Base-by-base conservation (phyloP, 1,284 basidiomycete genomes). In the Cystobasidium slooffiae region DNA sequence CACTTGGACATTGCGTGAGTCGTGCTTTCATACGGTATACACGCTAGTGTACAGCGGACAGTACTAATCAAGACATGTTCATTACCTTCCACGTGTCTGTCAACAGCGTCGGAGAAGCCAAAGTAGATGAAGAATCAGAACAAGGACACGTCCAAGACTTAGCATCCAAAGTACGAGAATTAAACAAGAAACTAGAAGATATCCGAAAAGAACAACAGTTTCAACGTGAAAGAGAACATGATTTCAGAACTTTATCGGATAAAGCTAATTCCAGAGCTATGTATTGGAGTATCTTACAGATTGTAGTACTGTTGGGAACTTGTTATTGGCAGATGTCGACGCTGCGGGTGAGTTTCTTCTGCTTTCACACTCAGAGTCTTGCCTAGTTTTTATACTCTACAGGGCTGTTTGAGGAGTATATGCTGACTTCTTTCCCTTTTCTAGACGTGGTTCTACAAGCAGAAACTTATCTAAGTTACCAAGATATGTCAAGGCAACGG, bases 191-290 rank as follows among this genome's bases (percentile, higher is more conserved):
- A 82, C 85, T 99, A 68, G 90, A 92, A 81, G 94, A 97, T 80
- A 91, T 99, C 77, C 86, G 93, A 70, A 87, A 93, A 55, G 97
- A 99, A 83, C 97, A 99, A 84, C 93, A 97, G 82, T 99, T 97
- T 82, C 95, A 99, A 85, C 87, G 97, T 56, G 96, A 99, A 77
- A 74, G 84, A 74, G 97, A 99, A 84, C 87, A 91, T n/a, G 89
- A 90, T 77, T 99, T 93, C 82, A 86, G 97, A 53, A 85, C 96
- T 82, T 83, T 97, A 75, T 93, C 91, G 79, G 97, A 99, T 84
- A 81, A 84, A 41, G 95, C 93, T 44, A 99, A 99, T 83, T 83
- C 89, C 39, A 86, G 90, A 76, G 94, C 96, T 0, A 89, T 98
- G 68, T 98, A 92, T 92, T 99, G 96, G 84, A 93, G 90, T 80